These are phyloP conservation scores for Hygrocybe punicea DNA, from an alignment of 768 basidiomycete species.

Conservation along the genomic window DNA sequence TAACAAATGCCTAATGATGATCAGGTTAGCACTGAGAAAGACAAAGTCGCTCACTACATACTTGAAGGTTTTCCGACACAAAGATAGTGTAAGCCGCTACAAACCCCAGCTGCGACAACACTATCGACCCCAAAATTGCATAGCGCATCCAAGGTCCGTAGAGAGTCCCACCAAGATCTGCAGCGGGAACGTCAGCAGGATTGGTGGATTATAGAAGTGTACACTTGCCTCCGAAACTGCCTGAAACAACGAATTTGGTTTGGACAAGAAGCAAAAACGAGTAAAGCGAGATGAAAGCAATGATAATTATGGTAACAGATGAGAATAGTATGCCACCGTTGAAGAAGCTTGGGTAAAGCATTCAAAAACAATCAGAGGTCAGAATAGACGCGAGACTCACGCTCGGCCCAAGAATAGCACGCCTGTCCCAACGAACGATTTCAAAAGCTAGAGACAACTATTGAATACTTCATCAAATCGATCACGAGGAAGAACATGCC, in stretches of 20 bases:
- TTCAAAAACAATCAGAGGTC: slow-evolving; percentile 4
- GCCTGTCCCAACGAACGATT: slow-evolving; percentile 93
- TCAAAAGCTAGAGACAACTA: slow-evolving; percentile 53
- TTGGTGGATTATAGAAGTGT: background rate
- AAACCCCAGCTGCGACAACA: slow-evolving; percentile 87
- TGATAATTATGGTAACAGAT: slow-evolving; percentile 64
- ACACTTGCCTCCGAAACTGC: slow-evolving; percentile 85
- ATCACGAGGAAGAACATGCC: slow-evolving; percentile 45
- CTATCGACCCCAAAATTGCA: slow-evolving; percentile 81
- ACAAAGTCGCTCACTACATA: slow-evolving; percentile 15
- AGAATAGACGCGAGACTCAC: slow-evolving; percentile 42
- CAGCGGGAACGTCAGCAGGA: background rate
- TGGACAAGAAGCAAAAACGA: slow-evolving; percentile 89
- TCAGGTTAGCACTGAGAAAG: background rate
- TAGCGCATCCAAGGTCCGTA: slow-evolving; percentile 95
- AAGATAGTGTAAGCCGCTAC: slow-evolving; percentile 93
- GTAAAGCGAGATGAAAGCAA: slow-evolving; percentile 85
- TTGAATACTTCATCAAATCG: background rate
- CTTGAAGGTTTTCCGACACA: slow-evolving; percentile 84
- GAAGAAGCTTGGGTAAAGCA: slow-evolving; percentile 62
- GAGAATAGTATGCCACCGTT: slow-evolving; percentile 97
- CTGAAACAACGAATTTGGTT: slow-evolving; percentile 84
- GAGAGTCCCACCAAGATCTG: slow-evolving; percentile 88
- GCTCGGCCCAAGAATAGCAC: slow-evolving; percentile 94
- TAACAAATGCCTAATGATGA: slow-evolving; percentile 67